These are phyloP conservation scores for Thalassia testudinum DNA, from an alignment of 116 monocot genomes.

Conservation along the genomic window DNA sequence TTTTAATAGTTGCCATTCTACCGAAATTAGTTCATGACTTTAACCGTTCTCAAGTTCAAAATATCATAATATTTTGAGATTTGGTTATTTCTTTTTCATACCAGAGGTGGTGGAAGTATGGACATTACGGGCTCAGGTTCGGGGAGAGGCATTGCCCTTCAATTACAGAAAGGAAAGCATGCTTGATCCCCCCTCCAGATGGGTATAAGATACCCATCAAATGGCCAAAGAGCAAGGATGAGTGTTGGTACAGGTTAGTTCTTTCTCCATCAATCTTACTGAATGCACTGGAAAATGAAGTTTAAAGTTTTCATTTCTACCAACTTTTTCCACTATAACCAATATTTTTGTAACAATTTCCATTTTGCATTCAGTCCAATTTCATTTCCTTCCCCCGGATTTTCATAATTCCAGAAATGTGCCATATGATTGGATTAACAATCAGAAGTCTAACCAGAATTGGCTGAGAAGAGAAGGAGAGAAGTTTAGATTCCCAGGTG, in stretches of 20 bases:
- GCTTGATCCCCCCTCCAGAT: constrained; percentile 67
- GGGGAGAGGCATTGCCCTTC: constrained; percentile 88
- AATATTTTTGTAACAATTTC: not conserved
- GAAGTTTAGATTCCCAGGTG: constrained; percentile 76
- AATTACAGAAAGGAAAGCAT: constrained; percentile 53
- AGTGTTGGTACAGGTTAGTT: constrained; percentile 85
- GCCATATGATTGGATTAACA: constrained; percentile 93
- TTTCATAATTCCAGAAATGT: constrained; percentile 43
- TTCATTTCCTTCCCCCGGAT: constrained; percentile 1
- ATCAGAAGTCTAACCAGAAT: constrained; percentile 78
- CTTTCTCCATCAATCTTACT: not conserved
- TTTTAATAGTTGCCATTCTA: too few species aligned
- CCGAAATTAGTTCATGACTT: too few species aligned
- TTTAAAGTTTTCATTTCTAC: not conserved
- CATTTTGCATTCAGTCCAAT: too few species aligned
- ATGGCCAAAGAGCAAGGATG: constrained; percentile 78
- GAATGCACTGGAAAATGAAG: not conserved
- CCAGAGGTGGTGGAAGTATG: constrained; percentile 83
- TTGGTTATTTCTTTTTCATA: not conserved
- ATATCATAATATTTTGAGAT: not conserved
- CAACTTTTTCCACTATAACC: not conserved
- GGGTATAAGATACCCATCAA: constrained; percentile 80
- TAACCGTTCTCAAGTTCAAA: too few species aligned
- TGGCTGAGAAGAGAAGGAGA: constrained; percentile 87
- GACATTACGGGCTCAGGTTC: constrained; percentile 50